These are phyloP conservation scores for Daedaleopsis sinensis DNA, from an alignment of 768 basidiomycete species.

Conservation along the genomic window DNA sequence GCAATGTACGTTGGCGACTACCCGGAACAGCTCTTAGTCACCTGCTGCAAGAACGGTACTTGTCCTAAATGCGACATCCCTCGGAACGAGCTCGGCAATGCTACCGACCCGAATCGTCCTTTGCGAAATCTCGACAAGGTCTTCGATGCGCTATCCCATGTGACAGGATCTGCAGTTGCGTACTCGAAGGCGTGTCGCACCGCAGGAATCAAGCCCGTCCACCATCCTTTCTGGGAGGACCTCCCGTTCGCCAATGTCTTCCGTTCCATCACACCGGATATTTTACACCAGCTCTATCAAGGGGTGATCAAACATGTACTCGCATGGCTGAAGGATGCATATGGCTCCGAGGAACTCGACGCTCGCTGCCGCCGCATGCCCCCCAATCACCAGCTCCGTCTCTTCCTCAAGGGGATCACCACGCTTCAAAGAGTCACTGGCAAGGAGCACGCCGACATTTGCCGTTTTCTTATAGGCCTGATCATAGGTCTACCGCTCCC, in stretches of 20 bases:
- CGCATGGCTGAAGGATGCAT: constrained; percentile 24
- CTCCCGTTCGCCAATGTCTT: constrained; percentile 30
- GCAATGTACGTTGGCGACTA: too few relatives aligned
- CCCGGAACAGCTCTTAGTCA: too few relatives aligned
- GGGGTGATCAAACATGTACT: too few relatives aligned
- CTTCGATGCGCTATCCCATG: constrained; percentile 4
- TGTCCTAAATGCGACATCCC: constrained; percentile 24
- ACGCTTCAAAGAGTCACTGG: constrained; percentile 25
- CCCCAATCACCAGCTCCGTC: constrained; percentile 23
- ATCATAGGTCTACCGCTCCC: constrained; percentile 21
- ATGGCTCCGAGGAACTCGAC: constrained; percentile 18
- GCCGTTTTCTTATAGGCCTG: constrained; percentile 24
- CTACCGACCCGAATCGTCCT: background rate
- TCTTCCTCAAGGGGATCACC: constrained; percentile 28
- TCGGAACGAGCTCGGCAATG: constrained; percentile 10
- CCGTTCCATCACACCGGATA: constrained; percentile 28
- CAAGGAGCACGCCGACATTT: too few relatives aligned
- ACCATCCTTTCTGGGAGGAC: constrained; percentile 29
- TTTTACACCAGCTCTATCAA: constrained; percentile 35
- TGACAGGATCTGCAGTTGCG: background rate
- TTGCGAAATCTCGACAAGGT: constrained; percentile 6
- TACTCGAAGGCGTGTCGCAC: constrained; percentile 18
- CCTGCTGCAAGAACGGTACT: constrained; percentile 15
- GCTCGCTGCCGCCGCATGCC: constrained; percentile 22
- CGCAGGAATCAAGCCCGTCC: constrained; percentile 24